Conservation (phyloP, 2,329 filamentous ascomycete species). For the Xylariaceae sp. region DNA sequence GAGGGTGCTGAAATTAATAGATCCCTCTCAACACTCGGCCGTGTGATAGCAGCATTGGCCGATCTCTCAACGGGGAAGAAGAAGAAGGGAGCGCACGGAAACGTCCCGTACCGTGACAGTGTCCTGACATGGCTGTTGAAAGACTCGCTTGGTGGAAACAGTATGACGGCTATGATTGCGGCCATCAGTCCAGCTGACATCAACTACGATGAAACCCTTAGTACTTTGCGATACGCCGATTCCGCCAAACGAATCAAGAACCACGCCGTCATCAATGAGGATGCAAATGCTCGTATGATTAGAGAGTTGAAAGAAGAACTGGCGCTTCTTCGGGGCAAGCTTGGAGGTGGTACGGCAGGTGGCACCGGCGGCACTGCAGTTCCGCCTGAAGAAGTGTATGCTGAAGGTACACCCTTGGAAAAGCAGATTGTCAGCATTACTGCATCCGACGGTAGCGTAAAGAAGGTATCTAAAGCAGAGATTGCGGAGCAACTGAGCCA, state of each 20-base stretch:
- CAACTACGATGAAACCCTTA: conserved; percentile 97
- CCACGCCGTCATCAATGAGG: conserved; percentile 97
- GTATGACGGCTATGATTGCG: conserved; percentile 99
- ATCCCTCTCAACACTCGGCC: conserved; percentile 91
- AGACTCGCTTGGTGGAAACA: conserved; percentile 96
- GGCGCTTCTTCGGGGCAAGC: conserved; percentile 80
- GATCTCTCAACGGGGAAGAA: conserved; percentile 87
- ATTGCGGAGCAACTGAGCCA: conserved; percentile 96
- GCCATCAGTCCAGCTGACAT: conserved; percentile 98
- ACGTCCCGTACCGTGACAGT: conserved; percentile 96
- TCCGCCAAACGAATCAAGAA: conserved; percentile 99
- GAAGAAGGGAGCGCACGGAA: conserved; percentile 69
- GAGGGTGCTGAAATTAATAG: conserved; percentile 99
- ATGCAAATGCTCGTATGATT: conserved; percentile 98
- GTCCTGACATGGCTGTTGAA: conserved; percentile 96
- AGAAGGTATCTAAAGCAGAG: conserved; percentile 97
- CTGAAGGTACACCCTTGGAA: conserved; percentile 88
- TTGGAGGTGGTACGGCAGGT: conserved; percentile 60
- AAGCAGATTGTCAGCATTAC: conserved; percentile 97
- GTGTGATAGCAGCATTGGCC: conserved; percentile 94
- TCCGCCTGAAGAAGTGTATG: conserved; percentile 80
- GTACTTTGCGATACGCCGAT: conserved; percentile 93
- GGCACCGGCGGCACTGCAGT: conserved; percentile 52
- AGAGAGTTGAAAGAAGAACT: conserved; percentile 96
- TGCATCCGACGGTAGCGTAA: conserved; percentile 78